Evolutionary conservation across 1,139 yeast genomes (phyloP).

Genomic region (Torulaspora pretoriensis): DNA sequence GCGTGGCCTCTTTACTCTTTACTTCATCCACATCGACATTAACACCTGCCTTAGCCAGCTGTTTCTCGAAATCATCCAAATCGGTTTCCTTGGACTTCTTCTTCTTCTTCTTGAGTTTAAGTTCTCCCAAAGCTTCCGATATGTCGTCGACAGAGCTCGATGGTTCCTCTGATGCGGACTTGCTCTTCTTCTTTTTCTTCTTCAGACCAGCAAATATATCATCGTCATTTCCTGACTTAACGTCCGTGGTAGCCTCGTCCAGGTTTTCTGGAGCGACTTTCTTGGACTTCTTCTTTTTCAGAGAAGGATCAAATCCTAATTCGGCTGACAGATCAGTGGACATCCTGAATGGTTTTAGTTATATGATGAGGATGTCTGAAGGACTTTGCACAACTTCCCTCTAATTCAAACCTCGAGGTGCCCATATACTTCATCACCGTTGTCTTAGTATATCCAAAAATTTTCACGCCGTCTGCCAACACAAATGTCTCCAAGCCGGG

Average conservation of each 20-base stretch:
- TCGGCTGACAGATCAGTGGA: slow-evolving; percentile 43
- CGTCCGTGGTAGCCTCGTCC: slow-evolving; percentile 27
- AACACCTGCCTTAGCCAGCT: slow-evolving; percentile 86
- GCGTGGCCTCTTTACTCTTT: slow-evolving; percentile 33
- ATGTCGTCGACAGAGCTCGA: slow-evolving; percentile 50
- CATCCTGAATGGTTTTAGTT: slow-evolving; percentile 14
- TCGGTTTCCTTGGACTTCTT: slow-evolving; percentile 55
- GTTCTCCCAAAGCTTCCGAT: slow-evolving; percentile 63
- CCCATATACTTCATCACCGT: not conserved
- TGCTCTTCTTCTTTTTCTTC: slow-evolving; percentile 48
- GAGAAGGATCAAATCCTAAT: slow-evolving; percentile 70
- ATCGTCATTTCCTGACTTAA: slow-evolving; percentile 32
- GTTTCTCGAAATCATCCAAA: slow-evolving; percentile 80
- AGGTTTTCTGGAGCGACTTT: slow-evolving; percentile 39
- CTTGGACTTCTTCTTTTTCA: slow-evolving; percentile 84
- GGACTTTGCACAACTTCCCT: not conserved
- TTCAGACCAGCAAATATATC: slow-evolving; percentile 47
- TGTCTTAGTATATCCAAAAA: slow-evolving; percentile 10
- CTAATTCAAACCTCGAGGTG: not conserved
- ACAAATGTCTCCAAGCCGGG: slow-evolving; percentile 5
- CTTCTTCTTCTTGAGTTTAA: slow-evolving; percentile 80
- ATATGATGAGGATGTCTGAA: not conserved
- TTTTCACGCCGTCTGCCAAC: slow-evolving; percentile 12
- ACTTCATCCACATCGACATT: slow-evolving; percentile 51
- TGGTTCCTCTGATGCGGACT: slow-evolving; percentile 36